Evolutionary conservation across 2,329 filamentous ascomycete genomes (phyloP), one percentile per base, ranked within the genome.

Genomic region (Botrytis fabae): DNA sequence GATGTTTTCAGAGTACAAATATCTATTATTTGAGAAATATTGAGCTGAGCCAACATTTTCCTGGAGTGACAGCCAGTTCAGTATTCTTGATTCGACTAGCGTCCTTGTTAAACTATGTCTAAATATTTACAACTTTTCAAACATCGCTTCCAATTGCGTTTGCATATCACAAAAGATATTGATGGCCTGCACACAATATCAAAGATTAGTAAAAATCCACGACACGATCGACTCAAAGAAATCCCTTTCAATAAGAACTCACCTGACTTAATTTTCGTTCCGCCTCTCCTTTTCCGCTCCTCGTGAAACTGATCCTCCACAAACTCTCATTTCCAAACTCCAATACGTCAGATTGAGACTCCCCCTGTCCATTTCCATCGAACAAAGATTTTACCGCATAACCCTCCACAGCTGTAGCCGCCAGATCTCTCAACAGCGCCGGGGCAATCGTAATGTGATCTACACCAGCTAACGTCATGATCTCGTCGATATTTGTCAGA

Each of bases 381-480:
- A 79, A 78, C 1, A 80, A 22, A 32, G 74, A 76, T 12, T 35
- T n/a, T 5, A 70, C 61, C 16, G 38, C 70, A 20, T 74, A 72
- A 8, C 60, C 57, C 2, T 74, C 68, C 20, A 74, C 75, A 3
- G 70, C 66, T 2, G 64, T 77, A 14, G 22, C 60, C 16, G 75
- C 65, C 5, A 80, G 40, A 40, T 76, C 65, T 18, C 72, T 40
- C 0, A 91, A 81, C 2, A 91, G 80, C 0, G 80, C 81, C 0
- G 89, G 88, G 0, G 88, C 83, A 51, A 92, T 83, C 0, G 89
- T 91, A 35, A 91, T 86, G 78, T 89, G 86, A 54, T 89, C 82
- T 1, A 86, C 85, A 0, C 89, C 88, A 2, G 87, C 86, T 2
- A 91, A 82, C 63, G 82, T 82, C 82, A 89, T 86, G n/a, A 89